Base-by-base conservation (phyloP, 805 yeast species). In the Wickerhamomyces bovis region DNA sequence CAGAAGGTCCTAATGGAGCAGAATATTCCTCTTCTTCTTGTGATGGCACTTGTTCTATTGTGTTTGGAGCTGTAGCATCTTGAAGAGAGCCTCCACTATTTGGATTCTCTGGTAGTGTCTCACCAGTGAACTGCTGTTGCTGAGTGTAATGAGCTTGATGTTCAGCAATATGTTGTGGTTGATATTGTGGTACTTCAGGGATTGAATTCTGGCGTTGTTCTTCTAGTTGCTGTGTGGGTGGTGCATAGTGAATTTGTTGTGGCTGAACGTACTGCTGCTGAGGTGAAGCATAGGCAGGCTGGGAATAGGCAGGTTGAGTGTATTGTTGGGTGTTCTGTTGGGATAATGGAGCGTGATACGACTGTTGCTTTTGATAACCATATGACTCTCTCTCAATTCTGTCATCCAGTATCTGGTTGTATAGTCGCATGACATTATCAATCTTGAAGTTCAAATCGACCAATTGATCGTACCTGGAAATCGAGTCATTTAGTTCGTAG, bases 401-500 rank as follows among this genome's bases (percentile, higher is more conserved):
- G 25, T 71, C 67, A 49, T 89, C 95, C 49, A 89, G 69, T 43
- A 85, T 73, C 49, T 76, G 77, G 61, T 89, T 95, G 57, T 89
- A 89, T n/a, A 84, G 69, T 50, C 84, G 75, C 58, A 81, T 77
- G 28, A 88, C 82, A 6, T 89, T 81, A 45, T 85, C 82, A 45
- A 89, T 75, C 57, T 89, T 88, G 42, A 84, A 77, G 65, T 85
- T 88, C 78, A 86, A 71, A 42, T 85, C 87, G 52, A 85, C 75
- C 51, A 82, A 75, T 19, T 67, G 63, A 44, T 88, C 92, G 56
- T 88, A 78, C 53, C 77, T 81, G 33, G 75, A 73, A 28, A 76
- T 72, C 2, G 87, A 71, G 25, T 75, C 77, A 40, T 78, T 72
- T 26, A 86, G 64, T 13, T 83, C 75, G 39, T 71, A 70, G 46